phyloP scores from a whole-genome alignment of 2,329 filamentous ascomycete genomes.

The Neoscytalidium dimidiatum region DNA sequence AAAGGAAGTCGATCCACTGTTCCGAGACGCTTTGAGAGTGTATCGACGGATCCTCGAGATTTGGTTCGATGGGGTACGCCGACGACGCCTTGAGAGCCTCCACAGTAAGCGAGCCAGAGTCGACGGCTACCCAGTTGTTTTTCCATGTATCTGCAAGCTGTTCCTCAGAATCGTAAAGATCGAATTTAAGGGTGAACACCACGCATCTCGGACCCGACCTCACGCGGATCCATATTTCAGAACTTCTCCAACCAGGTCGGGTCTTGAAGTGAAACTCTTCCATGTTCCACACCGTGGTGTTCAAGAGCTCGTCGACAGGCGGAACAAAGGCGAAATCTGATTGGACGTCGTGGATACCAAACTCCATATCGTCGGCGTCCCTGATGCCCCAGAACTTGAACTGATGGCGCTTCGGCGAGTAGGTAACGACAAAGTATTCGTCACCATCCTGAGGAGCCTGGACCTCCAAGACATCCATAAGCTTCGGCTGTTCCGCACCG shows the following conservation, averaged over 20 bases:
- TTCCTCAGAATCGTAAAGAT: conserved; percentile 62
- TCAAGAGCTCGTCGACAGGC: conserved; percentile 53
- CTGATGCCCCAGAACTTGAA: conserved; percentile 92
- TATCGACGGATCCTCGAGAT: conserved; percentile 34
- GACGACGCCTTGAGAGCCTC: conserved; percentile 42
- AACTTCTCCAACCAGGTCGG: conserved; percentile 39
- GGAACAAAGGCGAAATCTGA: conserved; percentile 65
- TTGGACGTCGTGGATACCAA: conserved; percentile 73
- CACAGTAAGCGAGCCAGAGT: conserved; percentile 43
- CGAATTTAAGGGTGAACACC: conserved; percentile 72
- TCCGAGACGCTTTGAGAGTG: conserved; percentile 60
- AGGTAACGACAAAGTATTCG: conserved; percentile 70
- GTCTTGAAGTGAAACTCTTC: conserved; percentile 49
- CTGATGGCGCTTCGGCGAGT: conserved; percentile 83
- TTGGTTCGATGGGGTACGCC: conserved; percentile 40
- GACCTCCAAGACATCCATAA: conserved; percentile 71
- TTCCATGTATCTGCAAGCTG: conserved; percentile 72
- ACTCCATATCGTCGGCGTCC: conserved; percentile 56
- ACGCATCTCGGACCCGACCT: conserved; percentile 61
- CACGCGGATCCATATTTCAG: conserved; percentile 50
- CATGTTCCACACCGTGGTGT: conserved; percentile 54
- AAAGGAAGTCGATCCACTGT: conserved; percentile 82
- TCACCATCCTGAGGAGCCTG: conserved; percentile 50
- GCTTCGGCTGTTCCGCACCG: conserved; percentile 74
- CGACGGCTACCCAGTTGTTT: conserved; percentile 48